Evolutionary conservation across 805 yeast genomes (phyloP), one percentile per base, ranked within the genome.

Genomic region (Starmerella sp.): DNA sequence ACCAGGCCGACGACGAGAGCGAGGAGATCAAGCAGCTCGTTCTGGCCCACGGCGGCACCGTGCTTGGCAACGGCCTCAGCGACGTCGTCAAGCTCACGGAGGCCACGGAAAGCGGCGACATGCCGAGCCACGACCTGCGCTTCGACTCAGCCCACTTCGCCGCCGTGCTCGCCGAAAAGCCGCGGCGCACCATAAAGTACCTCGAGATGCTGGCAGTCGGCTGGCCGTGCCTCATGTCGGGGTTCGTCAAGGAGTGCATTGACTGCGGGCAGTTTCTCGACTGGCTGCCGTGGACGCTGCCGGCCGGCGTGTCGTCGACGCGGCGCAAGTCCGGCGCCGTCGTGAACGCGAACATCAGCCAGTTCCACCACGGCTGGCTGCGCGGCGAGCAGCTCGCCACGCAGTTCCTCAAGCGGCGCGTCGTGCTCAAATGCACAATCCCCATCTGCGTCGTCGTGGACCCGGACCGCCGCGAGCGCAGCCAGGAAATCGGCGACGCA

Each of bases 141-240:
- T 37, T 51, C 32, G 39, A 22, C 10, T 30, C 60, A 1, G 73
- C 66, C 57, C 71, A 62, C 35, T 86, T 88, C 69, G 87, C 77
- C 1, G 90, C 90, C 1, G 71, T 86, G 36, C 68, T 89, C 1
- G 75, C 91, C 0, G 75, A 75, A 39, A 74, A 73, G 34, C 75
- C 77, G 54, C 73, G 78, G 17, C 71, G 96, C 38, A 86, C 89
- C 48, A 75, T 82, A 8, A 89, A 88, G 63, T 89, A 84, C 65
- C 66, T 89, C 9, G 93, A 86, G 63, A 80, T 84, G 2, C 66
- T 88, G 15, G 86, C 91, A 0, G 65, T 88, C 45, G 90, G 91
- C 2, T 88, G 95, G 95, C 97, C 97, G 2, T 76, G 85, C 17
- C 63, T 89, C n/a, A 81, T 86, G 3, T 76, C 77, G 54, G 64